Conservation (phyloP, 2,329 filamentous ascomycete genomes). For the Penicillium sp. region DNA sequence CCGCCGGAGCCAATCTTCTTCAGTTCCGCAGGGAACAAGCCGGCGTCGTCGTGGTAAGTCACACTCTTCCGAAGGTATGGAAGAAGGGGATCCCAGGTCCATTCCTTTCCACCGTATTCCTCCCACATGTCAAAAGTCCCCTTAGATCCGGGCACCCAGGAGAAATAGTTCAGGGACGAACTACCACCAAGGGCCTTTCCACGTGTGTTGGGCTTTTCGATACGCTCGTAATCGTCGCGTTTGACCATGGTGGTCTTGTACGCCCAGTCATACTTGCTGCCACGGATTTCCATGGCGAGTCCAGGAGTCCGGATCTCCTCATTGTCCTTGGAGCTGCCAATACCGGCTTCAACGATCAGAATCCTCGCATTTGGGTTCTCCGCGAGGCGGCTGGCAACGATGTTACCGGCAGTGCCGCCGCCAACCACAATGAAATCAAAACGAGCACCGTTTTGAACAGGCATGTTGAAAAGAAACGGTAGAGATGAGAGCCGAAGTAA, state of each 20-base stretch:
- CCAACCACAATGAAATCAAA: constrained; percentile 38
- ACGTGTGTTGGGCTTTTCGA: constrained; percentile 65
- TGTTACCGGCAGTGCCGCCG: constrained; percentile 41
- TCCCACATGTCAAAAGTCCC: constrained; percentile 58
- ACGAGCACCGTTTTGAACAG: constrained; percentile 8
- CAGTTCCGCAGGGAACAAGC: constrained; percentile 51
- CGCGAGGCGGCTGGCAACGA: constrained; percentile 55
- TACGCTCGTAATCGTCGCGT: constrained; percentile 56
- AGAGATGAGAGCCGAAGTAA: constrained; percentile 3
- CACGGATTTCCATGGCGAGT: constrained; percentile 57
- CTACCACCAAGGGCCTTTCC: constrained; percentile 64
- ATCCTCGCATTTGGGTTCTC: constrained; percentile 51
- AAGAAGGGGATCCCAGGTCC: constrained; percentile 58
- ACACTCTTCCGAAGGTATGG: constrained; percentile 59
- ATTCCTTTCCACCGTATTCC: constrained; percentile 50
- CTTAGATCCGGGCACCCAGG: constrained; percentile 62
- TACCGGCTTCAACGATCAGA: constrained; percentile 39
- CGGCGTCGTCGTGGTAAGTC: constrained; percentile 60
- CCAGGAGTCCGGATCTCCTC: constrained; percentile 60
- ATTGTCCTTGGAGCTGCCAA: constrained; percentile 52
- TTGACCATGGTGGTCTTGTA: constrained; percentile 65
- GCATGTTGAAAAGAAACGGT: background rate
- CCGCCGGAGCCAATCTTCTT: constrained; percentile 56
- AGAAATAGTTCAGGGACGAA: constrained; percentile 64
- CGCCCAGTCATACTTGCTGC: constrained; percentile 60